These are phyloP conservation scores for Spatholobus suberectus DNA, from an alignment of 306 rosid species.

Conservation along the genomic window DNA sequence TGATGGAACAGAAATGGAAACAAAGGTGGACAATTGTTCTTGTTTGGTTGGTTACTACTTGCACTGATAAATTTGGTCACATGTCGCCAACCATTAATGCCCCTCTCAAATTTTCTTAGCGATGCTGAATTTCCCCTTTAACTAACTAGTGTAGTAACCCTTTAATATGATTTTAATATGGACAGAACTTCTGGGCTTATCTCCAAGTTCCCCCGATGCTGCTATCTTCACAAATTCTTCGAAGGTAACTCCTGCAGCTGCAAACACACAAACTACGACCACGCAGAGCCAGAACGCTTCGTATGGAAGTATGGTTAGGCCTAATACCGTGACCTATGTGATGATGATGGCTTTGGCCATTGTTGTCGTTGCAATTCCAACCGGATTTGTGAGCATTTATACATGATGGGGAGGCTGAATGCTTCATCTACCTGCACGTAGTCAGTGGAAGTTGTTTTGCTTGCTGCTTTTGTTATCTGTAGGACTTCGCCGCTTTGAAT, in stretches of 20 bases:
- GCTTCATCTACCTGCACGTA: constrained; percentile 11
- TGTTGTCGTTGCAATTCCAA: constrained; percentile 45
- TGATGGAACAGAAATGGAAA: background rate
- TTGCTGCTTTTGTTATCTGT: background rate
- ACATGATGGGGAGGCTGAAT: background rate
- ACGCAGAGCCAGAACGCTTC: background rate
- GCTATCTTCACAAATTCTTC: constrained; percentile 69
- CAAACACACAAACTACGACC: background rate
- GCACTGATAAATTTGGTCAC: background rate
- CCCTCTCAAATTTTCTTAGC: no score
- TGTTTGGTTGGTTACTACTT: background rate
- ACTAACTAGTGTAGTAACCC: no score
- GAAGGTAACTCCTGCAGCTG: background rate
- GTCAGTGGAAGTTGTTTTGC: constrained; percentile 1
- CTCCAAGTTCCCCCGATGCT: constrained; percentile 79
- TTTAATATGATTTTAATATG: background rate
- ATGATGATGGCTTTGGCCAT: constrained; percentile 45
- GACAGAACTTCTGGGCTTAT: constrained; percentile 71
- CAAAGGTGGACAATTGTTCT: background rate
- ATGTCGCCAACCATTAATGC: background rate
- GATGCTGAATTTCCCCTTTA: no score
- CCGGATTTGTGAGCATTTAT: constrained; percentile 22
- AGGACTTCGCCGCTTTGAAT: constrained; percentile 22
- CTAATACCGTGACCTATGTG: constrained; percentile 28
- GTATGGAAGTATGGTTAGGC: constrained; percentile 37